Evolutionary conservation across 768 basidiomycete species (phyloP), one percentile per base, ranked within the genome.

Genomic region (Amanita inopinata): DNA sequence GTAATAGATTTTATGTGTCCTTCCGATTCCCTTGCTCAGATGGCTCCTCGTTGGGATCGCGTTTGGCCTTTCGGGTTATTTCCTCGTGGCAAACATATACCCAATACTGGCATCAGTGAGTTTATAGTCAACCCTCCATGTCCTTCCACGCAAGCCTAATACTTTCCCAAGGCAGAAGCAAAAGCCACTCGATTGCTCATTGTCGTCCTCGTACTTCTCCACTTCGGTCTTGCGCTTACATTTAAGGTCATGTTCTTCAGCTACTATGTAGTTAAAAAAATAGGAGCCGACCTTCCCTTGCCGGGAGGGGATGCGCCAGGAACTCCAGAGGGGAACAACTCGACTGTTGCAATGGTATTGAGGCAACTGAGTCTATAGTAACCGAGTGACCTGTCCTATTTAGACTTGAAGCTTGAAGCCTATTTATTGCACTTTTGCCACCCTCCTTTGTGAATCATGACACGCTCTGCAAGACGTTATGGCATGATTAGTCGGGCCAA

Each of bases 111-210:
- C 85, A 25, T 73, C 78, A 6, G 91, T 93, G 51, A 52, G 84
- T 69, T 38, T 36, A 32, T 15, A 5, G n/a, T n/a, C n/a, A n/a
- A 40, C 14, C 36, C 12, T 23, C 32, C 17, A 15, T 11, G 6
- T 45, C 40, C 5, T 14, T 41, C 36, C 42, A 10, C 25, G 15
- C 15, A 11, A 34, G 45, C 1, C 11, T 31, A 15, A 22, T 40
- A 32, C 14, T 38, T 40, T 44, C 2, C 15, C 12, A 50, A 90
- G 85, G 87, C 87, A 45, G 91, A 90, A 64, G 80, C 83, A 50
- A 94, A 84, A 61, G 77, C 86, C 6, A 81, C 84, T 0, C 80
- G 91, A 15, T 75, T 94, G 4, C 60, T 97, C 18, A 83, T 96
- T 52, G 65, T 96, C 36, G 60, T 79, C 22, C 70, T 96, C 23